Conservation (phyloP, 768 basidiomycete species). For the Pleurotus salmoneostramineus region DNA sequence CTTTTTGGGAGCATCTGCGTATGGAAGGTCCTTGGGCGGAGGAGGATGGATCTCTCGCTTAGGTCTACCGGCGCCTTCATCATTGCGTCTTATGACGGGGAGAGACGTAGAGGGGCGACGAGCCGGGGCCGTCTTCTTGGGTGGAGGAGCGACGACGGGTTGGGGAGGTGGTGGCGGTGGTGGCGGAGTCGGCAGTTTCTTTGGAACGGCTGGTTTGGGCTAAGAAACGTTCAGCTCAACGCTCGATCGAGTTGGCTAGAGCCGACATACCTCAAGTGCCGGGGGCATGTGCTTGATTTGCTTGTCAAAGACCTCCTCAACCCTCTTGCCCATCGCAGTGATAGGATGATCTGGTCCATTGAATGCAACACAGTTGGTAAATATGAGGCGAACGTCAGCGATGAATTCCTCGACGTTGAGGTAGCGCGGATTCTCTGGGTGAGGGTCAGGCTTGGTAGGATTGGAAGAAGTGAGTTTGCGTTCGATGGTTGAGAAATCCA, state of each 20-base stretch:
- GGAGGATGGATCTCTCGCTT: conserved; percentile 98
- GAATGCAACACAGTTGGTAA: conserved; percentile 85
- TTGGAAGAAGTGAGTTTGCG: conserved; percentile 81
- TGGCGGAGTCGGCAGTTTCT: conserved; percentile 44
- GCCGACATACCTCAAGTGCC: conserved; percentile 61
- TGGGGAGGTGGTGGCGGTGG: conserved; percentile 35
- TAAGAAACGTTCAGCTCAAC: conserved; percentile 11
- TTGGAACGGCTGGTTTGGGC: conserved; percentile 38
- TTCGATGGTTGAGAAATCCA: conserved; percentile 94
- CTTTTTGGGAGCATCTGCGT: conserved; percentile 74
- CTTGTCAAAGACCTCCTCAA: conserved; percentile 87
- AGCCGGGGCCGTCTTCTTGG: conserved; percentile 40
- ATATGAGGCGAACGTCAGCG: conserved; percentile 81
- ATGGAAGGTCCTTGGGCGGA: conserved; percentile 85
- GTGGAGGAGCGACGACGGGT: conserved; percentile 31
- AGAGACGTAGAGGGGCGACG: conserved; percentile 79
- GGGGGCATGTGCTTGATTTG: conserved; percentile 80
- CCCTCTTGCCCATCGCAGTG: conserved; percentile 70
- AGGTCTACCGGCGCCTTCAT: conserved; percentile 63
- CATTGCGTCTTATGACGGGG: conserved; percentile 74
- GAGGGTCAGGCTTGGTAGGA: conserved; percentile 69
- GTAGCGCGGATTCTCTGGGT: conserved; percentile 74
- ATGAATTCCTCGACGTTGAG: conserved; percentile 74
- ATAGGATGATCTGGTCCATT: conserved; percentile 90
- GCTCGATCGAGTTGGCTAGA: conserved; percentile 7